Evolutionary conservation across 768 basidiomycete genomes (phyloP).

Genomic region (Bullera alba): DNA sequence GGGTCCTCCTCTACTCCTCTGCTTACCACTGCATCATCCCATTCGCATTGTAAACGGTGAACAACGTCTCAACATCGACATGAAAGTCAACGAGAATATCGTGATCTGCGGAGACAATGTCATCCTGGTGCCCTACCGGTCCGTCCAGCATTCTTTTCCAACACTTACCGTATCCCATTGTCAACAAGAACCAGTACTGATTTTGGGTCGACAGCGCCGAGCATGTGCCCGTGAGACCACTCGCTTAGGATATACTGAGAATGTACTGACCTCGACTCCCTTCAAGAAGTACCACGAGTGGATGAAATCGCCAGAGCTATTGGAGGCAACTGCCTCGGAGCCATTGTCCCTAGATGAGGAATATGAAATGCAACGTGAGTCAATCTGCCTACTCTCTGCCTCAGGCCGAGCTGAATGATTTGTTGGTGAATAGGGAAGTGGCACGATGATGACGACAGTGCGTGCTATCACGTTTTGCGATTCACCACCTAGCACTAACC

Average conservation of each 20-base stretch:
- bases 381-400: neutral
- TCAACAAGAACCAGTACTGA: neutral
- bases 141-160: conserved; percentile 51
- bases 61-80: conserved; percentile 34
- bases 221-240: conserved; percentile 49
- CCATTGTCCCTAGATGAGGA: conserved; percentile 73
- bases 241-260: neutral
- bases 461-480: conserved; percentile 23
- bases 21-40: too few species aligned
- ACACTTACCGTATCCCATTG: conserved; percentile 32
- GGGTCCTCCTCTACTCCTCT: too few species aligned
- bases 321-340: conserved; percentile 75
- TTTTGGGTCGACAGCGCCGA: conserved; percentile 33
- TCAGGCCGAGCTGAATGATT: conserved; percentile 4
- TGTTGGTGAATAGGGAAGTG: conserved; percentile 68
- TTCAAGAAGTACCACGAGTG: conserved; percentile 73
- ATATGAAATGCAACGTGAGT: conserved; percentile 78
- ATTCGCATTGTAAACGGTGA: neutral
- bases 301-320: conserved; percentile 72
- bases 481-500: neutral
- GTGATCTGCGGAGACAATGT: conserved; percentile 62
- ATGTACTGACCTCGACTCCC: neutral
- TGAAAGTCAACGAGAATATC: conserved; percentile 63
- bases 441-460: conserved; percentile 77
- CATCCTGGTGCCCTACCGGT: conserved; percentile 74